Evolutionary conservation across 768 basidiomycete species (phyloP), one percentile per base, ranked within the genome.

Genomic region (Coprinellus micaceus): DNA sequence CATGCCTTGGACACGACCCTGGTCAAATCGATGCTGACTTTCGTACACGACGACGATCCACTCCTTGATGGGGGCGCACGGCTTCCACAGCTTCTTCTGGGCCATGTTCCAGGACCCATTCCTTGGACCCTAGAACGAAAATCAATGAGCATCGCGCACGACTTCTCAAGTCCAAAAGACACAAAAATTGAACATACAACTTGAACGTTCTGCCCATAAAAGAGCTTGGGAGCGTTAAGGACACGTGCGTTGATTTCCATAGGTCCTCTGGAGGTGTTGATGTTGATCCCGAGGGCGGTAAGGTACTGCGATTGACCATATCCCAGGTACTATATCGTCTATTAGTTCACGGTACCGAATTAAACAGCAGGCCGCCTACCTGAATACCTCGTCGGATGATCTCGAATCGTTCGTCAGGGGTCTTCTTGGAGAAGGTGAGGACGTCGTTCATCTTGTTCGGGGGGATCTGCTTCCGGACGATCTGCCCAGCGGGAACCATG

Each of bases 41-140:
- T 89, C 88, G 58, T 84, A 91, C 9, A 88, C 64, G 2, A 88
- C 74, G 3, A 91, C 71, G 19, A 80, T 74, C 88, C 89, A 92
- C 17, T 74, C 68, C 0, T 74, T 69, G 58, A 92, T 83, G 1
- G 43, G 60, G 4, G 66, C 75, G 0, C 54, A 56, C 9, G 89
- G 81, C 53, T 69, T 70, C 65, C 70, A 83, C 65, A 93, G 86
- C 46, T 76, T 74, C 61, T 88, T 89, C 59, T 88, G 86, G 0
- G 86, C 76, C 89, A 91, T 88, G 56, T 91, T 91, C 90, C 91
- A 92, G 0, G 82, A 69, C 0, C 91, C 90, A 52, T 86, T 79
- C 2, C 74, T 69, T 0, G 88, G 90, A 39, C 59, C 66, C 85
- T 88, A 58, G n/a, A 39, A 54, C 48, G 11, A 25, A 60, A 49